Conservation (phyloP, 345 rosid genomes). For the Kernera saxatilis region DNA sequence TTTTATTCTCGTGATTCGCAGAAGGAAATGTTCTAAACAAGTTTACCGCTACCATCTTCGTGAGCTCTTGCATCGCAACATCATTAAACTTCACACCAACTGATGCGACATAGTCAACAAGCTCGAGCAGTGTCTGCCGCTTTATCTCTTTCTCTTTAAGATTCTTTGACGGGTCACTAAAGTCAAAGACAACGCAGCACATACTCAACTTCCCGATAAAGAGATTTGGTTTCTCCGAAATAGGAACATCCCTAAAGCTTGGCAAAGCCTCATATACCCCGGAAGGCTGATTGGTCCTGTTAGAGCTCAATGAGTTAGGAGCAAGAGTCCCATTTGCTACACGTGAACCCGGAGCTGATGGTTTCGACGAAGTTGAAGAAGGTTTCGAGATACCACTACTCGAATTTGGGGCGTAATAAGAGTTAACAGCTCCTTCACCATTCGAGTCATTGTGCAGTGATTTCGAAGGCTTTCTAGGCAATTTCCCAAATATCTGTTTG, state of each 20-base stretch:
- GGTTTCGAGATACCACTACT: conserved; percentile 23
- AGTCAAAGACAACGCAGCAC: conserved; percentile 69
- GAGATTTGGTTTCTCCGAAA: conserved; percentile 60
- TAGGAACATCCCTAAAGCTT: conserved; percentile 66
- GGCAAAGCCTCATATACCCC: conserved; percentile 61
- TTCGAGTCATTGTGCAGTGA: conserved; percentile 45
- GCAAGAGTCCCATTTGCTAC: conserved; percentile 43
- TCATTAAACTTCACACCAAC: conserved; percentile 63
- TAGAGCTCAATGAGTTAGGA: conserved; percentile 19
- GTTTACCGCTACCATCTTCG: conserved; percentile 63
- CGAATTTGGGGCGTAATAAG: conserved; percentile 37
- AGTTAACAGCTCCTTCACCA: conserved; percentile 43
- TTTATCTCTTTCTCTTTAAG: conserved; percentile 73
- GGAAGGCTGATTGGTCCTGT: conserved; percentile 38
- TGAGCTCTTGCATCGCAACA: conserved; percentile 54
- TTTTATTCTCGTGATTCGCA: conserved; percentile 56
- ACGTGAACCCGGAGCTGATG: conserved; percentile 38
- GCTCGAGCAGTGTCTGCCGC: conserved; percentile 68
- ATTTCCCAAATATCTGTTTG: conserved; percentile 71
- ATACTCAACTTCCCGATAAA: conserved; percentile 50
- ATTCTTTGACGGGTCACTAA: conserved; percentile 57
- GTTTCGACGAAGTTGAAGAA: conserved; percentile 34
- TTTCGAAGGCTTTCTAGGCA: conserved; percentile 68
- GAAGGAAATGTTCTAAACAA: conserved; percentile 64
- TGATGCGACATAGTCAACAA: conserved; percentile 65